Percentiles rank a stretch among this genome's conserved stretches.
Evolutionary conservation across 805 yeast species (phyloP).

Genomic region (Yarrowia sp.): DNA sequence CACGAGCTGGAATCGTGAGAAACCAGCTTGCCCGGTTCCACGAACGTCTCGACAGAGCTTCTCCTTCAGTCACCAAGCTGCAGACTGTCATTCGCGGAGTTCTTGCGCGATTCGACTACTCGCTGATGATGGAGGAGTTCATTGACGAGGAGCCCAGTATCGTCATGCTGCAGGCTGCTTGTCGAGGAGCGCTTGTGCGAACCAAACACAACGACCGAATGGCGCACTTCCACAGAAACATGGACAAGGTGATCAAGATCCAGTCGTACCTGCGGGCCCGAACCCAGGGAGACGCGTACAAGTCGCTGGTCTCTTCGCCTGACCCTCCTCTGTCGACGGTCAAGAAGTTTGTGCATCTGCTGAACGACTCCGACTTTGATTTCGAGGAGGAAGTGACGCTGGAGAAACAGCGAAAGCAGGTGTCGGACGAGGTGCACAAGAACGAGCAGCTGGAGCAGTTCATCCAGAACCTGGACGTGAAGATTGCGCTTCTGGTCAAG

Average conservation of each 20-base stretch:
- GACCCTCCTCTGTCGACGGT: slow-evolving; percentile 83
- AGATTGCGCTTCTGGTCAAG: slow-evolving; percentile 76
- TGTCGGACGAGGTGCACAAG: slow-evolving; percentile 70
- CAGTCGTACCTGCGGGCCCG: slow-evolving; percentile 77
- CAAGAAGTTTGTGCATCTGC: slow-evolving; percentile 73
- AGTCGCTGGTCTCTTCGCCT: slow-evolving; percentile 67
- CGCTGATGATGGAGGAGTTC: slow-evolving; percentile 48
- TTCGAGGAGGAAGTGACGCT: slow-evolving; percentile 75
- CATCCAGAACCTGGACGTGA: slow-evolving; percentile 77
- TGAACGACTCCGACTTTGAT: slow-evolving; percentile 76
- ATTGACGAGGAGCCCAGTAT: slow-evolving; percentile 48
- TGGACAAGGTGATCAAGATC: slow-evolving; percentile 67
- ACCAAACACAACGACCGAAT: slow-evolving; percentile 45
- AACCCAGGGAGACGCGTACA: slow-evolving; percentile 74
- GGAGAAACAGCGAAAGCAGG: slow-evolving; percentile 69
- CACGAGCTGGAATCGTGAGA: slow-evolving; percentile 31
- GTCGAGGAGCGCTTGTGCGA: slow-evolving; percentile 50
- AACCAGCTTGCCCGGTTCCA: slow-evolving; percentile 39
- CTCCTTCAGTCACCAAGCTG: slow-evolving; percentile 46
- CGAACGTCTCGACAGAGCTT: slow-evolving; percentile 42
- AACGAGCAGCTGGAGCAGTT: slow-evolving; percentile 77
- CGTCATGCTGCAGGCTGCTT: slow-evolving; percentile 48
- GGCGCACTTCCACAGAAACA: slow-evolving; percentile 61
- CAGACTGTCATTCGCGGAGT: slow-evolving; percentile 53
- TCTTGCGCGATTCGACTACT: slow-evolving; percentile 49